A percentile compares a stretch with the other conserved stretches of the same genome.
phyloP scores from a whole-genome alignment of 2,329 filamentous ascomycete genomes.

The Epichloe aotearoae region DNA sequence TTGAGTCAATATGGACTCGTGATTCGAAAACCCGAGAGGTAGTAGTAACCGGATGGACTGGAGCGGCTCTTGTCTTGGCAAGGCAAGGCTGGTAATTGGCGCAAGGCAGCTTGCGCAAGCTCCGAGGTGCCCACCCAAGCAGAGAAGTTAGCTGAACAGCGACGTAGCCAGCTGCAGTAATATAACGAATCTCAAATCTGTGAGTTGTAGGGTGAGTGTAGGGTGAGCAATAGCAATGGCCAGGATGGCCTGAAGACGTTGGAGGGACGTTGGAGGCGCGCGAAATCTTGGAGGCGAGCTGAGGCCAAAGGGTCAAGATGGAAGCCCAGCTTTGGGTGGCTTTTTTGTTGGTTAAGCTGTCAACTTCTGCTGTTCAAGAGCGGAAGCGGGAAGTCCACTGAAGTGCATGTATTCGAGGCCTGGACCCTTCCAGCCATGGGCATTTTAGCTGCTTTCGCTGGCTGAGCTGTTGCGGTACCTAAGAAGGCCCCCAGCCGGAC shows the following conservation, averaged over 20 bases:
- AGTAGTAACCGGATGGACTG: background rate
- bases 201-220: background rate
- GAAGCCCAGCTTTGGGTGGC: background rate
- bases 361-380: background rate
- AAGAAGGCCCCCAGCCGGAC: background rate
- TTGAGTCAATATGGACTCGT: background rate
- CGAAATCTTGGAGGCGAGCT: background rate
- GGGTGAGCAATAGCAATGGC: too few relatives aligned
- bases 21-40: background rate
- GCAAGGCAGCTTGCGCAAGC: background rate
- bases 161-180: background rate
- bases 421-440: too few relatives aligned
- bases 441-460: background rate
- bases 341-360: background rate
- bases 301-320: background rate
- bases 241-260: background rate
- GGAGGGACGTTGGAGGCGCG: background rate
- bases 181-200: background rate
- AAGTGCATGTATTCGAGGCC: background rate
- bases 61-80: background rate
- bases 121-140: background rate
- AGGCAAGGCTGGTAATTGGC: background rate
- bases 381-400: background rate
- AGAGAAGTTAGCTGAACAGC: background rate
- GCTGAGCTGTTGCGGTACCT: background rate